Base-by-base conservation (phyloP, 495 filamentous ascomycete species). In the Lasiosphaeria miniovina region DNA sequence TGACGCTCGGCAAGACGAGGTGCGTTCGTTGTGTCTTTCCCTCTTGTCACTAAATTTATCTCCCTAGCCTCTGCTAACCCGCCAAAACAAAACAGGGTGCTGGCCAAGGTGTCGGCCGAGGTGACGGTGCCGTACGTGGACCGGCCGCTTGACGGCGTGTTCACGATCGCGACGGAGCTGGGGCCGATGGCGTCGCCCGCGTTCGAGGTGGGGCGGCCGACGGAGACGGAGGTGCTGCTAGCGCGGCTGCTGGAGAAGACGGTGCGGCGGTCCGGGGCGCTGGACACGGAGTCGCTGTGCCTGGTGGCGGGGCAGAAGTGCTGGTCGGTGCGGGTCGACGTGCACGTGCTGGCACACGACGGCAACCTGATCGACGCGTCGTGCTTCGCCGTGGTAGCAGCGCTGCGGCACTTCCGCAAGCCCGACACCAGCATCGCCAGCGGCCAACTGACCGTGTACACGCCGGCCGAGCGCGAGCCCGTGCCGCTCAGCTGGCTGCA, bases 211-310 rank as follows among this genome's bases (percentile, higher is more conserved):
- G 89, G 89, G 71, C 82, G 91, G 79, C 87, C 86, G 56, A 89
- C 85, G 54, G 88, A 92, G 53, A 82, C 86, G 40, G 94, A 98
- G 76, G 77, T 89, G 1, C 82, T 94, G 55, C 85, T 96, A 48
- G 89, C 93, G 9, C 87, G 92, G 41, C 80, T 93, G 52, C 87
- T 98, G 40, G 94, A 98, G 74, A 92, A 95, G 65, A 87, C 95
- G 14, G 85, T 98, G 60, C 93, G 95, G 34, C 90, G 93, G 50
- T 96, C 91, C 6, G 85, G 85, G 61, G 94, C 94, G 9, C 81
- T 98, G 32, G 92, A 96, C 69, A 96, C 91, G 34, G 94, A 98
- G 76, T 95, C 91, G 2, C 83, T 98, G 35, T 98, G 94, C 71
- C 90, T 98, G 12, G 74, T 98, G 31, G 91, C 94, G 32, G 91